Evolutionary conservation across 73 alveolate genomes (phyloP).

Genomic region (Stentor roeselii): DNA sequence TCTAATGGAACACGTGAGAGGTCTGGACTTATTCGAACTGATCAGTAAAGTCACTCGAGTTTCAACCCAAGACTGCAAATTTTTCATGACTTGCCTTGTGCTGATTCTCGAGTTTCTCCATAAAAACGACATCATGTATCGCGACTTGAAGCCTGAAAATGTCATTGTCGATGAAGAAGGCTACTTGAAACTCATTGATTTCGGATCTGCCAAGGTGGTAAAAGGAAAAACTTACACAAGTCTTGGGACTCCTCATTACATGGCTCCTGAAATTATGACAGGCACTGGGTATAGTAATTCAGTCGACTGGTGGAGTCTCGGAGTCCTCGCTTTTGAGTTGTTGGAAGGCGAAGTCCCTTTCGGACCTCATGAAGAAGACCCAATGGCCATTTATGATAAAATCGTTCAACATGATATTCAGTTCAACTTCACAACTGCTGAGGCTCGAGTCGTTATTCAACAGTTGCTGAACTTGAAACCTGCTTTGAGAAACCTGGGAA

Average conservation of each 20-base stretch:
- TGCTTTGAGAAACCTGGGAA: too few relatives aligned
- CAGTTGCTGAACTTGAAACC: too few relatives aligned
- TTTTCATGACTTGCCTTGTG: too few relatives aligned
- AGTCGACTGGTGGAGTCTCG: constrained; percentile 31
- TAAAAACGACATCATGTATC: too few relatives aligned
- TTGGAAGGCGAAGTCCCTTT: neutral
- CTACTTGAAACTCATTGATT: constrained; percentile 13
- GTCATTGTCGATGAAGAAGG: constrained; percentile 17
- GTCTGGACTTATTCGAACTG: too few relatives aligned
- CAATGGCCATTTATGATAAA: too few relatives aligned
- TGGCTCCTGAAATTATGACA: constrained; percentile 27
- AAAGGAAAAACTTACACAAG: neutral
- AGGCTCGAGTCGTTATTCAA: too few relatives aligned
- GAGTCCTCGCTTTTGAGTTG: constrained; percentile 14
- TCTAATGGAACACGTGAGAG: constrained; percentile 42
- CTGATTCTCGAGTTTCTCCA: too few relatives aligned
- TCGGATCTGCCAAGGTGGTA: constrained; percentile 22
- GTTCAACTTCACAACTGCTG: too few relatives aligned
- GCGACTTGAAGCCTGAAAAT: too few relatives aligned
- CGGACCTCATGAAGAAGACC: too few relatives aligned
- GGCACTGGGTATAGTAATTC: constrained; percentile 31
- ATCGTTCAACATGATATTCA: too few relatives aligned
- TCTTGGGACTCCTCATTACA: constrained; percentile 26
- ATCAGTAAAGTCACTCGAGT: constrained; percentile 45
- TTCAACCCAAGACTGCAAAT: constrained; percentile 42